phyloP scores from a whole-genome alignment of 1,284 basidiomycete species.

The Meripilus lineatus region DNA sequence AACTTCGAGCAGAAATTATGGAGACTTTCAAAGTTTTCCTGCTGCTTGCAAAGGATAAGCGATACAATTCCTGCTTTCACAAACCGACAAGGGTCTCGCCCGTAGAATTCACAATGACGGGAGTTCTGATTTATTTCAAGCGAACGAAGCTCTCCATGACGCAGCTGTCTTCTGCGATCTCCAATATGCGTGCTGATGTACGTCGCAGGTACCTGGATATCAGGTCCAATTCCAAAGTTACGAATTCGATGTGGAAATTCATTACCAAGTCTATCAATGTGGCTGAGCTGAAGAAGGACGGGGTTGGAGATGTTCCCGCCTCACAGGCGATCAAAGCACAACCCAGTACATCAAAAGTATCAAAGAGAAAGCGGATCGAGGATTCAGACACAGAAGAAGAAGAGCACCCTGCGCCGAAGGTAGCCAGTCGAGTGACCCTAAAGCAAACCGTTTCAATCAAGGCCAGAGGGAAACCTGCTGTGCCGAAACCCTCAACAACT shows the following conservation, averaged over 20 bases:
- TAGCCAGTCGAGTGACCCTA: background rate
- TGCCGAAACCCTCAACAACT: background rate
- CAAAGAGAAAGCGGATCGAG: constrained; percentile 9
- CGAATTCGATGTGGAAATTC: constrained; percentile 20
- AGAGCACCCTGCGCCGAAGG: background rate
- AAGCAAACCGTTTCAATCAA: background rate
- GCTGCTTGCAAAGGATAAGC: constrained; percentile 30
- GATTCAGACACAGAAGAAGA: constrained; percentile 14
- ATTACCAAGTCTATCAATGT: constrained; percentile 14
- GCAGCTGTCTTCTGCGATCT: constrained; percentile 41
- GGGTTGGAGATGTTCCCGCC: background rate
- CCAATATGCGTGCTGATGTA: constrained; percentile 45
- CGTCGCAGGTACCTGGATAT: constrained; percentile 29
- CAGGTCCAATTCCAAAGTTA: constrained; percentile 19
- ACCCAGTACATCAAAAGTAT: constrained; percentile 3
- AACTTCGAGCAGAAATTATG: constrained; percentile 32
- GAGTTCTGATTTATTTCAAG: constrained; percentile 43
- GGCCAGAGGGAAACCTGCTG: background rate
- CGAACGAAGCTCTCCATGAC: constrained; percentile 30
- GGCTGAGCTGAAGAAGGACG: constrained; percentile 3
- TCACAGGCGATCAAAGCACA: background rate
- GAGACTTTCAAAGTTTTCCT: constrained; percentile 42
- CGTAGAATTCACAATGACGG: constrained; percentile 55
- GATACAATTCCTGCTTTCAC: constrained; percentile 24
- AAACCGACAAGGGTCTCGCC: constrained; percentile 46